These are phyloP conservation scores for Leccinum fibrillosum DNA, from an alignment of 768 basidiomycete genomes.

Conservation along the genomic window DNA sequence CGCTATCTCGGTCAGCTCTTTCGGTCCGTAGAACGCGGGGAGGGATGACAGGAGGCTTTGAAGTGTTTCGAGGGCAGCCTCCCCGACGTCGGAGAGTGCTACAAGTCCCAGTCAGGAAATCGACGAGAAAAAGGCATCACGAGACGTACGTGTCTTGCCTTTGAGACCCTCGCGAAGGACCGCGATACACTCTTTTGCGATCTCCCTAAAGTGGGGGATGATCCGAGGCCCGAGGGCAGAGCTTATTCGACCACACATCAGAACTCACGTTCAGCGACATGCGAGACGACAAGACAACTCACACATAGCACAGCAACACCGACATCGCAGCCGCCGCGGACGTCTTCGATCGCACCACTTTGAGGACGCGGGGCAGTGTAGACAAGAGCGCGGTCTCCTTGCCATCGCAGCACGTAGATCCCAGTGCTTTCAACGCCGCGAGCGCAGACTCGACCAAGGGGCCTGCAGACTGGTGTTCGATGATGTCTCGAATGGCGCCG, in stretches of 20 bases:
- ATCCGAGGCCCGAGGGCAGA: conserved; percentile 79
- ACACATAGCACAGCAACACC: conserved; percentile 63
- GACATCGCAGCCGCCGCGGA: conserved; percentile 44
- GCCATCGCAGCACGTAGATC: conserved; percentile 50
- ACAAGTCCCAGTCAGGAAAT: too few relatives aligned
- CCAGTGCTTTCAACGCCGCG: conserved; percentile 57
- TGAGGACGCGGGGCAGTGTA: conserved; percentile 57
- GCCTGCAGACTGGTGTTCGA: conserved; percentile 41
- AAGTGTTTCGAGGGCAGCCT: too few relatives aligned
- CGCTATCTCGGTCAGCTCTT: conserved; percentile 56
- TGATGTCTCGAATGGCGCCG: conserved; percentile 44
- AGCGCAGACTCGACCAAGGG: conserved; percentile 48
- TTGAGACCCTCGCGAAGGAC: conserved; percentile 42
- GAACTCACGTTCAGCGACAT: not conserved
- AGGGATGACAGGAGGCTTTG: too few relatives aligned
- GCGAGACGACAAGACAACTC: conserved; percentile 20
- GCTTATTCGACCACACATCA: conserved; percentile 36
- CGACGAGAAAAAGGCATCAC: too few relatives aligned
- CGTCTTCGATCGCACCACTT: conserved; percentile 40
- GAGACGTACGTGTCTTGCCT: not conserved
- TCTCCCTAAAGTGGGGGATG: conserved; percentile 78
- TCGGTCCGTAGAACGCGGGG: conserved; percentile 75
- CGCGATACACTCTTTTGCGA: conserved; percentile 56
- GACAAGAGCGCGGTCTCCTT: conserved; percentile 67
- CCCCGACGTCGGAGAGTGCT: too few relatives aligned